These are phyloP conservation scores for Aspergillus amoenus DNA, from an alignment of 2,329 filamentous ascomycete genomes.

Conservation along the genomic window DNA sequence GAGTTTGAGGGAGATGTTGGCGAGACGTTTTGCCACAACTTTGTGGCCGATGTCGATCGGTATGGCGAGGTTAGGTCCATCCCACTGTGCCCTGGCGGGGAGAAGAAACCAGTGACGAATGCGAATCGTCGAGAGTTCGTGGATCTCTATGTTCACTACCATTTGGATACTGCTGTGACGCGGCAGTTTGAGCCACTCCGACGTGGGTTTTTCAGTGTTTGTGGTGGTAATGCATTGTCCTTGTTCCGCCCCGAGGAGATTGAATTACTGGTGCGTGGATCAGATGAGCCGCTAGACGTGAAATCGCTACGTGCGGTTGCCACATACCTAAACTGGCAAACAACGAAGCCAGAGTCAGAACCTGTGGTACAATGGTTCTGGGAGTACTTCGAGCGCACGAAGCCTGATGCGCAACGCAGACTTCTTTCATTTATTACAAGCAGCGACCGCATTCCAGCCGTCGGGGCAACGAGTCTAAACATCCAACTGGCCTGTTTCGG, in stretches of 20 bases:
- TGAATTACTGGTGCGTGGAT: conserved; percentile 80
- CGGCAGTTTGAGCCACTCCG: conserved; percentile 93
- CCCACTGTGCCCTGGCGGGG: conserved; percentile 72
- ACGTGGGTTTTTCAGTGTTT: conserved; percentile 88
- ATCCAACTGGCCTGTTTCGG: conserved; percentile 76
- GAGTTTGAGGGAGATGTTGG: conserved; percentile 85
- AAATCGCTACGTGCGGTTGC: conserved; percentile 72
- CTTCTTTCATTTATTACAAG: conserved; percentile 85
- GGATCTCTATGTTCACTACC: conserved; percentile 75
- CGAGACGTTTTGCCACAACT: conserved; percentile 75
- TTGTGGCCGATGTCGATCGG: conserved; percentile 72
- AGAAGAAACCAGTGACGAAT: conserved; percentile 76
- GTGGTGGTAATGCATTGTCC: conserved; percentile 80
- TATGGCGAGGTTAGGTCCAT: conserved; percentile 69
- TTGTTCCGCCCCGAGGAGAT: conserved; percentile 91
- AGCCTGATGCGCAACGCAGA: conserved; percentile 69
- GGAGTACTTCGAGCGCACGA: conserved; percentile 70
- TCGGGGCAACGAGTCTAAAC: conserved; percentile 75
- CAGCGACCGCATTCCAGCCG: conserved; percentile 85
- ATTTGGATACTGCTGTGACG: conserved; percentile 74
- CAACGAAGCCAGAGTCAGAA: conserved; percentile 54
- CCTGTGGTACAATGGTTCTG: conserved; percentile 83
- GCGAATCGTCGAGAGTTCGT: conserved; percentile 82
- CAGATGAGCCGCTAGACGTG: conserved; percentile 80
- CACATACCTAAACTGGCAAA: conserved; percentile 77